A percentile compares a stretch with the other conserved stretches of the same genome.
phyloP scores from a whole-genome alignment of 352 stramenopile species.

The Phytophthora boehmeriae region DNA sequence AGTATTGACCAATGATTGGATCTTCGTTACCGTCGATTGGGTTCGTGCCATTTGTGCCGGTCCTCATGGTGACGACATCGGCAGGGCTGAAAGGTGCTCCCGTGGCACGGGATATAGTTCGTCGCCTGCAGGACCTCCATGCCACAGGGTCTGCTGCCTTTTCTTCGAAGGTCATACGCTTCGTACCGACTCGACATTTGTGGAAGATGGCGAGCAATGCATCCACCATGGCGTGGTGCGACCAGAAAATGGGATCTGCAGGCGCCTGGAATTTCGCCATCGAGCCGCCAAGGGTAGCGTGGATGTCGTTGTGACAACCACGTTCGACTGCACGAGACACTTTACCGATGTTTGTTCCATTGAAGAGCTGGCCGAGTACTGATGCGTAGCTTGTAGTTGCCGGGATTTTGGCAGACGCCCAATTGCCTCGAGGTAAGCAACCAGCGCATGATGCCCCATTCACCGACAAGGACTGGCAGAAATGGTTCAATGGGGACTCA shows the following conservation, averaged over 20 bases:
- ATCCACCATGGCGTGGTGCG: constrained; percentile 68
- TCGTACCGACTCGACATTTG: constrained; percentile 58
- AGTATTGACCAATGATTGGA: constrained; percentile 46
- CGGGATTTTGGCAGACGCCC: constrained; percentile 34
- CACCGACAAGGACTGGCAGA: constrained; percentile 42
- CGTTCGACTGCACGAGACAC: constrained; percentile 49
- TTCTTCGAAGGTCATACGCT: constrained; percentile 44
- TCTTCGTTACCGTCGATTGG: constrained; percentile 37
- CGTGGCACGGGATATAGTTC: constrained; percentile 21
- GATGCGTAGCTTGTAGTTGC: constrained; percentile 44
- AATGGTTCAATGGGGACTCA: constrained; percentile 49
- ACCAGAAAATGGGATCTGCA: constrained; percentile 71
- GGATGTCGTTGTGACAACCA: constrained; percentile 57
- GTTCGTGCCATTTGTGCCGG: constrained; percentile 30
- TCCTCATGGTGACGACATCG: constrained; percentile 49
- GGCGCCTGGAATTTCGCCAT: constrained; percentile 58
- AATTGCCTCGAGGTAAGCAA: constrained; percentile 56
- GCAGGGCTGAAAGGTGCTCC: constrained; percentile 44
- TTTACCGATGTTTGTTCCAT: constrained; percentile 45
- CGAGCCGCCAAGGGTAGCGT: constrained; percentile 40
- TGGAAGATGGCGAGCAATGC: constrained; percentile 67
- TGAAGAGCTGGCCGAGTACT: constrained; percentile 51
- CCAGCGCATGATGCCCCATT: constrained; percentile 24
- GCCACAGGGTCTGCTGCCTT: constrained; percentile 48
- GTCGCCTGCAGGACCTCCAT: constrained; percentile 46